Conservation (phyloP, 1,284 basidiomycete species). For the Fistulina hepatica region DNA sequence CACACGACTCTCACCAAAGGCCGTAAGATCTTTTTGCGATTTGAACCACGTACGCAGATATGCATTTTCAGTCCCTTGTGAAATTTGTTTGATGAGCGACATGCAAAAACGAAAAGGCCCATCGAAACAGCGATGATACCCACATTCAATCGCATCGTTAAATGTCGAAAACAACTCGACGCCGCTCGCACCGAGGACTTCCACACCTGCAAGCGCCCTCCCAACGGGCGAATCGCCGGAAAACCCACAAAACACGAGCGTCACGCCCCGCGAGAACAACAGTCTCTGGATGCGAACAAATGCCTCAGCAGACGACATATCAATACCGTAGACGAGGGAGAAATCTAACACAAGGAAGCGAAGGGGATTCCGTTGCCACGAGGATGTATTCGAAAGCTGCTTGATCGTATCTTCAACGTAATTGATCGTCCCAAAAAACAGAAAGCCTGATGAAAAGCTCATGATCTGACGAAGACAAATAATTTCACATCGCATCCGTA, state of each 20-base stretch:
- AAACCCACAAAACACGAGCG: conserved; percentile 86
- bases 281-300: conserved; percentile 87
- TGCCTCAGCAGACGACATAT: conserved; percentile 92
- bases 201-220: conserved; percentile 52
- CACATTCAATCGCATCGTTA: conserved; percentile 90
- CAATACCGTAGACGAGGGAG: conserved; percentile 78
- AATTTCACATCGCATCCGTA: conserved; percentile 18
- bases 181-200: conserved; percentile 60
- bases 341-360: conserved; percentile 87
- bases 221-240: conserved; percentile 51
- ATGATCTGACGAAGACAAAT: neutral
- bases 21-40: conserved; percentile 48
- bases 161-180: conserved; percentile 81
- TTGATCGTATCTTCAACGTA: conserved; percentile 78
- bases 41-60: conserved; percentile 72
- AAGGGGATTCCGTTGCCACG: conserved; percentile 74
- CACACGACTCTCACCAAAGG: conserved; percentile 22
- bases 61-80: conserved; percentile 77
- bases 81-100: conserved; percentile 6
- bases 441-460: conserved; percentile 43
- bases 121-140: conserved; percentile 21
- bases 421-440: conserved; percentile 95
- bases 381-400: conserved; percentile 58
- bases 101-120: neutral
- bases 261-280: conserved; percentile 65